Evolutionary conservation across 1,284 basidiomycete species (phyloP), one percentile per base, ranked within the genome.

Genomic region (Mycena sp.): DNA sequence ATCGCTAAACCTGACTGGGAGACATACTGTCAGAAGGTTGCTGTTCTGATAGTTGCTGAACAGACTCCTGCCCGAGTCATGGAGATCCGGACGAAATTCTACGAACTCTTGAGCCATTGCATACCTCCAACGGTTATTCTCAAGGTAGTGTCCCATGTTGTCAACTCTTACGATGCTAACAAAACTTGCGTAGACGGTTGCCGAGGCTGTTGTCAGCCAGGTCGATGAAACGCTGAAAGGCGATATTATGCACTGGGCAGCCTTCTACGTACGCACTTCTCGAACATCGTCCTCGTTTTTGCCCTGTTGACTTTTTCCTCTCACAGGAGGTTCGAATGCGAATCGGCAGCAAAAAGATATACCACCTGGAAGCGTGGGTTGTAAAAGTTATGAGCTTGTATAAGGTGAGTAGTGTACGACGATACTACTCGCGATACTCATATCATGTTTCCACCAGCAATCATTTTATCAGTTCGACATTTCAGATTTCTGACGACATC

Each of bases 1-100:
- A 93, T 95, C 52, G 95, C 96, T 16, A 95, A 98, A 78, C 96
- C 98, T 14, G 98, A 99, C 74, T 99, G 98, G 98, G 97, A 99
- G 78, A 92, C 92, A n/a, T 99, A 98, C 75, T 96, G 95, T 70
- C 84, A 90, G 69, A 95, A 96, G 75, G 91, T 98, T 14, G 96
- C 94, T n/a, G 94, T 97, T 74, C 77, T 93, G 72, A 97, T 99
- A 70, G 80, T 99, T n/a, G 85, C 88, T 68, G 95, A 98, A 72
- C 98, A 99, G 77, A 88, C 90, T n/a, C 95, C 98, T 14, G 88
- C 91, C 63, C 88, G 90, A 58, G 88, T 99, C 52, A 92, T 99
- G 83, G 94, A 95, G 73, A 93, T 99, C 11, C 87, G 98, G 58
- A 86, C 87, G 37, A 98, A 97, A 79, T 85, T 99, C 54, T 99